Conservation (phyloP, 768 basidiomycete genomes). For the Rhodosporidiobolus odoratus region DNA sequence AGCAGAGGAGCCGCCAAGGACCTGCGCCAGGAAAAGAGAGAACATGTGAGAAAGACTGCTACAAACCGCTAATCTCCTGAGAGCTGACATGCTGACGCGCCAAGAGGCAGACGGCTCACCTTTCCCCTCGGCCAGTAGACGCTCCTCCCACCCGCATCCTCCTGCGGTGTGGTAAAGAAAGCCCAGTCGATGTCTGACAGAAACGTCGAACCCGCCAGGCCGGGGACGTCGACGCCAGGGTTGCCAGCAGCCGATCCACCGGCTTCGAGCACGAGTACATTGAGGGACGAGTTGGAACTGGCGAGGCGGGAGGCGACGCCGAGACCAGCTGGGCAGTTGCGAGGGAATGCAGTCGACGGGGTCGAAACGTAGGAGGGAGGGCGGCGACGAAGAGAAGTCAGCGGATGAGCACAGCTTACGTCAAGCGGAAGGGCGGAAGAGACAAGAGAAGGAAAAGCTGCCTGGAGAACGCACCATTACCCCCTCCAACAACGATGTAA, state of each 20-base stretch:
- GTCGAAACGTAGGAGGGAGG: neutral
- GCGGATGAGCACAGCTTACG: too few species aligned
- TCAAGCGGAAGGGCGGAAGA: too few species aligned
- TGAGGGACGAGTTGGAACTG: constrained; percentile 46
- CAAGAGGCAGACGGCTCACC: neutral
- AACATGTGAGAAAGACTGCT: too few species aligned
- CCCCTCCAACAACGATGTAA: too few species aligned
- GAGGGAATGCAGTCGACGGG: neutral
- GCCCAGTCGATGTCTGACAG: constrained; percentile 13
- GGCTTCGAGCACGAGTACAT: constrained; percentile 51
- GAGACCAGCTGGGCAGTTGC: constrained; percentile 45
- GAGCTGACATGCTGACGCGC: neutral
- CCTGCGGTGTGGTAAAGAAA: constrained; percentile 15
- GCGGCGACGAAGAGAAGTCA: neutral
- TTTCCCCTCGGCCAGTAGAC: constrained; percentile 25
- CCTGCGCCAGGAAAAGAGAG: neutral
- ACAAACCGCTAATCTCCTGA: neutral
- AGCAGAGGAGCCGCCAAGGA: constrained; percentile 39
- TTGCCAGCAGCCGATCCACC: constrained; percentile 37
- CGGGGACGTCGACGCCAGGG: constrained; percentile 13
- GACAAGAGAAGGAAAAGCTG: too few species aligned
- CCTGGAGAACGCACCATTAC: too few species aligned
- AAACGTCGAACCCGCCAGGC: constrained; percentile 13
- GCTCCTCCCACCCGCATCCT: constrained; percentile 1
- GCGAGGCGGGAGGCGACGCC: constrained; percentile 51